Evolutionary conservation across 1,284 basidiomycete species (phyloP).

Genomic region (Ustilago lituana): DNA sequence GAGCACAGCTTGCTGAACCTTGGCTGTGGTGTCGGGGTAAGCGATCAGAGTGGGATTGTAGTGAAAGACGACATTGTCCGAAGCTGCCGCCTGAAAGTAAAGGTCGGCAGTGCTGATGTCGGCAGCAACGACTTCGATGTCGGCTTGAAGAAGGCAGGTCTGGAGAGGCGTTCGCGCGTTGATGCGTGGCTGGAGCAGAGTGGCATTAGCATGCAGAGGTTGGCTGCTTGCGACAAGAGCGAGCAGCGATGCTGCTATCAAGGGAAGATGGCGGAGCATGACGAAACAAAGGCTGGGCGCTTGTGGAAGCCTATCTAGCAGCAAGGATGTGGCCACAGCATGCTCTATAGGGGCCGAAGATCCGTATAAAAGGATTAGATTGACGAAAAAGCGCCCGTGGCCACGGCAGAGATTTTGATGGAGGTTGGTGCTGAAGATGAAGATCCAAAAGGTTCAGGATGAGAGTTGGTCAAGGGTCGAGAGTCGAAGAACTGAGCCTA

Average conservation of each 20-base stretch:
- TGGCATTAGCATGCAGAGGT: background rate
- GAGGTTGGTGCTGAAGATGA: too few relatives aligned
- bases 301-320: too few relatives aligned
- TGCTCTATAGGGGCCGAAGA: too few relatives aligned
- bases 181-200: slow-evolving; percentile 1
- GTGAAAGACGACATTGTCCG: slow-evolving; percentile 67
- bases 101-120: slow-evolving; percentile 28
- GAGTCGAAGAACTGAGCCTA: too few relatives aligned
- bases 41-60: slow-evolving; percentile 64
- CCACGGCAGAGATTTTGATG: too few relatives aligned
- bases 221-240: background rate
- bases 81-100: slow-evolving; percentile 42
- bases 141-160: slow-evolving; percentile 14
- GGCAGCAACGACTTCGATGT: slow-evolving; percentile 30
- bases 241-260: background rate
- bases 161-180: slow-evolving; percentile 10
- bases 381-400: too few relatives aligned
- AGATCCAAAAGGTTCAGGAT: too few relatives aligned
- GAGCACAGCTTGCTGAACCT: slow-evolving; percentile 59
- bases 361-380: too few relatives aligned
- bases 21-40: slow-evolving; percentile 40
- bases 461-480: too few relatives aligned
- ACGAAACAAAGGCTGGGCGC: background rate
- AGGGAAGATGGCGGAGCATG: background rate
- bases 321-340: too few relatives aligned